phyloP scores from a whole-genome alignment of 2,329 filamentous ascomycete genomes.

The Ceratocystis variospora region DNA sequence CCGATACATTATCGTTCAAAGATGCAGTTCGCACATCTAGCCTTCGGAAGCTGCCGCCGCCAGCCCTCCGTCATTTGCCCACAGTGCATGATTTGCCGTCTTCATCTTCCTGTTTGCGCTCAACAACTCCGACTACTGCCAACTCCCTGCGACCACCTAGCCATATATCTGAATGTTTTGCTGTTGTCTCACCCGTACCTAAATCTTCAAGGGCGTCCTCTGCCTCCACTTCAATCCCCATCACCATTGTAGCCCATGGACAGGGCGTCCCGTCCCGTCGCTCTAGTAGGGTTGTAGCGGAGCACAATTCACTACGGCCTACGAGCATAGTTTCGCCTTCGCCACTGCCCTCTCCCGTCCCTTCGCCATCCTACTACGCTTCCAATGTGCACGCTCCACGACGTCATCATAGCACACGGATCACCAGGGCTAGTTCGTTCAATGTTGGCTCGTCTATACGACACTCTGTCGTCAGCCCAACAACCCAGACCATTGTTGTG shows the following conservation, averaged over 20 bases:
- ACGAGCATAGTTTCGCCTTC: not conserved
- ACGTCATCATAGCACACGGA: conserved; percentile 11
- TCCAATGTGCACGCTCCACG: not conserved
- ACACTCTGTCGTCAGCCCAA: not conserved
- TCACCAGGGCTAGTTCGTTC: not conserved
- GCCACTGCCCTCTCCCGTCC: not conserved
- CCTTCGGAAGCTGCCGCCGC: conserved; percentile 12
- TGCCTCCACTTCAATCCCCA: not conserved
- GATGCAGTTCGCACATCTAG: conserved; percentile 8
- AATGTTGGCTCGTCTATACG: not conserved
- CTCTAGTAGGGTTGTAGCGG: conserved; percentile 2
- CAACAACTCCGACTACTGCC: conserved; percentile 1
- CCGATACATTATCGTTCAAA: conserved; percentile 14
- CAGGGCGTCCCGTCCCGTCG: not conserved
- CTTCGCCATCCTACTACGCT: not conserved
- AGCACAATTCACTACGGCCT: conserved; percentile 5
- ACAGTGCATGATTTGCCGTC: conserved; percentile 13
- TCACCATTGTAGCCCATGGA: not conserved
- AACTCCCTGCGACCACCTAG: not conserved
- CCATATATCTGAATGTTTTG: conserved; percentile 4
- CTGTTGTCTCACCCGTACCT: conserved; percentile 1
- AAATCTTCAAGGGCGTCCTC: not conserved
- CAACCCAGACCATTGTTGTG: not conserved
- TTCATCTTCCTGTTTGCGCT: not conserved
- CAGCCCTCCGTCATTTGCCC: conserved; percentile 9